Conservation (phyloP, 192 early-diverging fungal species). For the Podila minutissima region DNA sequence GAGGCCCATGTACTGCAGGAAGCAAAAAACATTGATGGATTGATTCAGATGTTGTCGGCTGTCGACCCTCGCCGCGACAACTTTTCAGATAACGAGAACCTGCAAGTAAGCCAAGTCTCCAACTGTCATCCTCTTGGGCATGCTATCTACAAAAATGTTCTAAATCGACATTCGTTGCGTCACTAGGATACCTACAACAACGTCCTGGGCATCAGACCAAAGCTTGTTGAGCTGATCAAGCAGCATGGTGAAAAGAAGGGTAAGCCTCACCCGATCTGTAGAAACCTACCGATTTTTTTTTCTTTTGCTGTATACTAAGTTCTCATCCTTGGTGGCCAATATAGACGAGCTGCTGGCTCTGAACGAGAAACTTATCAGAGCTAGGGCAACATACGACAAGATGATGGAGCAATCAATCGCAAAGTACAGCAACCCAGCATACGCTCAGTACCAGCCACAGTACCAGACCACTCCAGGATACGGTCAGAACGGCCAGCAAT, state of each 20-base stretch:
- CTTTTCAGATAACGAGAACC: conserved; percentile 87
- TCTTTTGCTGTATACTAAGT: conserved; percentile 5
- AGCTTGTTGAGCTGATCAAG: conserved; percentile 87
- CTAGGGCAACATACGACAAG: conserved; percentile 77
- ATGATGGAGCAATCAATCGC: conserved; percentile 74
- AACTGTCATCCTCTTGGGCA: background rate
- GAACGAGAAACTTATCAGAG: conserved; percentile 78
- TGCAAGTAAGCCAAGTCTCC: conserved; percentile 67
- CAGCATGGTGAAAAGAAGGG: conserved; percentile 87
- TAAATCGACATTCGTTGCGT: background rate
- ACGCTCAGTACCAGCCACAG: conserved; percentile 35
- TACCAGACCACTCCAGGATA: conserved; percentile 2
- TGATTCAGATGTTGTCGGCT: conserved; percentile 77
- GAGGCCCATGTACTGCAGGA: conserved; percentile 78
- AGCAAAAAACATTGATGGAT: conserved; percentile 76
- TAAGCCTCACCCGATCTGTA: conserved; percentile 16
- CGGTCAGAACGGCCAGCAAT: conserved; percentile 18
- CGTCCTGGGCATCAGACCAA: conserved; percentile 84
- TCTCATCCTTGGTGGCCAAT: background rate
- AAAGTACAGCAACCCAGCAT: conserved; percentile 59
- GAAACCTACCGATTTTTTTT: background rate
- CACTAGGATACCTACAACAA: conserved; percentile 73
- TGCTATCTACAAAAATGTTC: background rate
- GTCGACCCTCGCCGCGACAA: conserved; percentile 86
- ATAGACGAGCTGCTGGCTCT: conserved; percentile 78